A percentile compares a stretch with the other conserved stretches of the same genome.
phyloP scores from a whole-genome alignment of 345 rosid genomes.

The Orychophragmus violaceus region DNA sequence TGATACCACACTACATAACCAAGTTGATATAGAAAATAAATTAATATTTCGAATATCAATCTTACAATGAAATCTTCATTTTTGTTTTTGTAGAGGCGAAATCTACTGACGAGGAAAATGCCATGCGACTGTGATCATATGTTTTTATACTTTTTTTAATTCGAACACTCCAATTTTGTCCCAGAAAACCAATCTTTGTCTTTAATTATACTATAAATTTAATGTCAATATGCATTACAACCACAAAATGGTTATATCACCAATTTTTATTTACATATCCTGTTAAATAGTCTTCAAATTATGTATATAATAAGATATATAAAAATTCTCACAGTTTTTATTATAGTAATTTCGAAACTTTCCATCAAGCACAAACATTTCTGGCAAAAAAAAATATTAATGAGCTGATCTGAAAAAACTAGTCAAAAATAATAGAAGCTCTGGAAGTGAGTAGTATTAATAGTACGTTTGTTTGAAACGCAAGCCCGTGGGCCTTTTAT shows the following conservation, averaged over 20 bases:
- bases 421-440: background rate
- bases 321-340: no score
- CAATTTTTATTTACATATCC: no score
- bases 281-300: no score
- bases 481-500: background rate
- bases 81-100: constrained; percentile 10
- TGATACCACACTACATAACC: constrained; percentile 10
- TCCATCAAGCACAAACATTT: no score
- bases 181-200: background rate
- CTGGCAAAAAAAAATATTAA: background rate
- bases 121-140: background rate
- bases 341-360: no score
- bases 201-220: no score
- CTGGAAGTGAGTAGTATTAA: background rate
- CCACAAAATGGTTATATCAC: no score
- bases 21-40: background rate
- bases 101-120: background rate
- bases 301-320: no score
- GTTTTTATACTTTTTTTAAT: background rate
- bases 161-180: background rate
- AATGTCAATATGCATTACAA: no score
- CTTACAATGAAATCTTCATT: constrained; percentile 10
- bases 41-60: background rate
- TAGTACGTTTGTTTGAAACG: background rate
- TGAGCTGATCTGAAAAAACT: background rate